Evolutionary conservation across 345 rosid genomes (phyloP).

Genomic region (Brassica rapa): DNA sequence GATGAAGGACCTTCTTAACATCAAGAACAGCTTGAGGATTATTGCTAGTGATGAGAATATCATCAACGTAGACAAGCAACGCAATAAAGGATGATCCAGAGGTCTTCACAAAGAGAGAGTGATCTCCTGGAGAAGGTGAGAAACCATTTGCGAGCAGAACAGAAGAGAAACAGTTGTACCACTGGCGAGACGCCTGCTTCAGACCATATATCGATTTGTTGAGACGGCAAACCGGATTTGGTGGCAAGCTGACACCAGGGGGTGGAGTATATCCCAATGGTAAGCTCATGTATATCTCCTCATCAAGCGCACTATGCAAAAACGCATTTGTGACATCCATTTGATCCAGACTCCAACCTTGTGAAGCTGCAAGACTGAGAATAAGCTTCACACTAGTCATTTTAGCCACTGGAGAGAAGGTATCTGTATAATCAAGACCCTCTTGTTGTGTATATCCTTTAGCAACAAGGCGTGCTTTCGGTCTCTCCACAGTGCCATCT

Average conservation of each 20-base stretch:
- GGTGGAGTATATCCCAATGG: background rate
- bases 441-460: too few relatives aligned
- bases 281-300: too few relatives aligned
- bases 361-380: too few relatives aligned
- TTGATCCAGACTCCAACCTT: too few relatives aligned
- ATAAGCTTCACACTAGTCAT: too few relatives aligned
- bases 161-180: background rate
- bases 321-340: too few relatives aligned
- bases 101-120: background rate
- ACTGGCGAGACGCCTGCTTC: background rate
- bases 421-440: too few relatives aligned
- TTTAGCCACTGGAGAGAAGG: too few relatives aligned
- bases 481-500: background rate
- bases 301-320: too few relatives aligned
- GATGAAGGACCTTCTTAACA: background rate
- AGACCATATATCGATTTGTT: background rate
- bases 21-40: background rate
- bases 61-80: background rate
- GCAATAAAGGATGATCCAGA: background rate
- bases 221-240: background rate
- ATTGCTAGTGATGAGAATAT: background rate
- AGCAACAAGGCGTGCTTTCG: too few relatives aligned
- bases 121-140: background rate
- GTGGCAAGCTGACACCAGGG: background rate
- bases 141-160: background rate